Evolutionary conservation across 2,329 filamentous ascomycete species (phyloP).

Genomic region (Domatiomyces globalis): DNA sequence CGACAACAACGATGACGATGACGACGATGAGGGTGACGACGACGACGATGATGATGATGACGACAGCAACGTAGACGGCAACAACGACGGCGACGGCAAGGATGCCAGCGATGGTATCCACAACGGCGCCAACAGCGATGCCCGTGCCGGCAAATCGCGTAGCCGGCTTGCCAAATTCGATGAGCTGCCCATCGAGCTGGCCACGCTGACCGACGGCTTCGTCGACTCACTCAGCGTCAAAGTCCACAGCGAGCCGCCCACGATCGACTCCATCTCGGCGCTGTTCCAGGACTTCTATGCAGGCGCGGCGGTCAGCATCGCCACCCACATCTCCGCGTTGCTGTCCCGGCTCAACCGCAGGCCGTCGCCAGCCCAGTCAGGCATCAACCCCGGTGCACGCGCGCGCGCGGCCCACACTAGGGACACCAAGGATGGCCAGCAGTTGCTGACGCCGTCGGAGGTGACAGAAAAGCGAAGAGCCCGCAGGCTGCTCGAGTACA

Average conservation of each 20-base stretch:
- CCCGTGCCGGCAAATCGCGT: constrained; percentile 17
- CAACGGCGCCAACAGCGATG: too few species aligned
- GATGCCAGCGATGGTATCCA: neutral
- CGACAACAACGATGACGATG: constrained; percentile 13
- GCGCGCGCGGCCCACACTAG: neutral
- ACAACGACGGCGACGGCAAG: constrained; percentile 1
- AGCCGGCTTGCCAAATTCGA: constrained; percentile 55
- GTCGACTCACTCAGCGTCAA: constrained; percentile 79
- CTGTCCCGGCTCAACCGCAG: constrained; percentile 61
- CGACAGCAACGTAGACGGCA: neutral
- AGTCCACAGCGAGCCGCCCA: constrained; percentile 70
- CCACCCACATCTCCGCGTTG: constrained; percentile 70
- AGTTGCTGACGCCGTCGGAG: constrained; percentile 84
- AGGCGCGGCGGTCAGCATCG: constrained; percentile 65
- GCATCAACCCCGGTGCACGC: constrained; percentile 10
- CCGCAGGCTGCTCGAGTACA: constrained; percentile 62
- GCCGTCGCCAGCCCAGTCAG: constrained; percentile 38
- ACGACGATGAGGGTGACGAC: neutral
- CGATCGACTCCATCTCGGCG: constrained; percentile 65
- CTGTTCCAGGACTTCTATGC: constrained; percentile 92
- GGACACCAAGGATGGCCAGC: constrained; percentile 40
- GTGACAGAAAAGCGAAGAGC: constrained; percentile 66
- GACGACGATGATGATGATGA: neutral
- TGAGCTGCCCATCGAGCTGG: constrained; percentile 83
- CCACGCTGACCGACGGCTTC: constrained; percentile 83